Base-by-base conservation (phyloP, 2,329 filamentous ascomycete species). In the Hymenoscyphus scutula region DNA sequence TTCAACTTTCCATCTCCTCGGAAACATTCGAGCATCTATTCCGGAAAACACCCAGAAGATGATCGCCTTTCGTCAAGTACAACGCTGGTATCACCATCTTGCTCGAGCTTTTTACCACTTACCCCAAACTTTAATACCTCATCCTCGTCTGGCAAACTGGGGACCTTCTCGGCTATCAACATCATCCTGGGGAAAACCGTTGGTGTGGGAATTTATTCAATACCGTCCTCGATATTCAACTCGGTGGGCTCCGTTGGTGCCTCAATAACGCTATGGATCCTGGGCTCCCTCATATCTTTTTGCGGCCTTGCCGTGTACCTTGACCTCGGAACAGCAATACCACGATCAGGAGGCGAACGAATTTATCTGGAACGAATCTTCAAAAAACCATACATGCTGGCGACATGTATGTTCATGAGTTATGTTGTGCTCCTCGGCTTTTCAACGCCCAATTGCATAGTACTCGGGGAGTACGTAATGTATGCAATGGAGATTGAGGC, bases 361-460 rank as follows among this genome's bases (percentile, higher is more conserved):
- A 79, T 82, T 45, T 83, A 83, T 68, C 78, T 84, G 51, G 81
- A 84, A 72, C 79, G 81, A 41, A 80, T 83, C 38, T 83, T 80
- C 69, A 76, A 74, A 55, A 78, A 76, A 23, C 82, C 83, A 30
- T 77, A 75, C 61, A 84, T 81, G 73, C 74, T 83, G 5, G 80
- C 77, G 3, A 84, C 81, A 7, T 82, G 81, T 62, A 80, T 80
- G 74, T 83, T 81, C 68, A 82, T 81, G 68, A 75, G 80, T 1
- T 82, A 82, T 58, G 78, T 78, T 4, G 76, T 82, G 5, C 71
- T 83, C 11, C 74, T 83, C 5, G 81, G 80, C 5, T 82, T 81
- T 76, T 79, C 79, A 3, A 77, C 81, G 1, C 80, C 80, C 19
- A 83, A 83, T 71, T 81, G 79, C 54, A 79, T 82, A 37, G 78